A percentile compares a stretch with the other conserved stretches of the same genome.
These are phyloP conservation scores for Cyclotella sp. DNA, from an alignment of 108 stramenopile species.

Conservation along the genomic window DNA sequence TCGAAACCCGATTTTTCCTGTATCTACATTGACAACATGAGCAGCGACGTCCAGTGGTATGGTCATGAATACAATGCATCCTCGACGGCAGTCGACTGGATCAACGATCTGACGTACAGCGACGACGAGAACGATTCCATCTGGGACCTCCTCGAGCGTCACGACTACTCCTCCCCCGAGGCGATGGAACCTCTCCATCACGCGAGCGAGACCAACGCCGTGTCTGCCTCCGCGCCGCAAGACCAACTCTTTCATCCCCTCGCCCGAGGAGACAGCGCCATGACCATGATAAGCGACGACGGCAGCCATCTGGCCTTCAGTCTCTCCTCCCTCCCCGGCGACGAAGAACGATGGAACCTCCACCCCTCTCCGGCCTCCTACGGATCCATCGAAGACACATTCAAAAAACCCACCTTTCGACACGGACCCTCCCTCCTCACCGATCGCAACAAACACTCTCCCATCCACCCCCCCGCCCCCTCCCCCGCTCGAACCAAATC, in stretches of 20 bases:
- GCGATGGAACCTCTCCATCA: background rate
- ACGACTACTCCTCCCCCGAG: slow-evolving; percentile 1
- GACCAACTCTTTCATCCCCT: slow-evolving; percentile 37
- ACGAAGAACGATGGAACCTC: slow-evolving; percentile 16
- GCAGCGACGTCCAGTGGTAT: background rate
- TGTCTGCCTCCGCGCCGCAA: slow-evolving; percentile 4
- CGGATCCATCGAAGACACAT: background rate
- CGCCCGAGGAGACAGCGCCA: slow-evolving; percentile 16
- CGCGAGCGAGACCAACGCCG: background rate
- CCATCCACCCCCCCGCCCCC: too few relatives aligned
- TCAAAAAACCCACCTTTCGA: slow-evolving; percentile 4
- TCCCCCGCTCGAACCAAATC: too few relatives aligned
- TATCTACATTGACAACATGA: background rate
- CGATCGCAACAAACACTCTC: background rate
- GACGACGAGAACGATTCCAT: slow-evolving; percentile 40
- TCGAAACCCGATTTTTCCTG: too few relatives aligned
- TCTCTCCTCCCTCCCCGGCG: slow-evolving; percentile 25
- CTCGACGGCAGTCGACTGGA: slow-evolving; percentile 1
- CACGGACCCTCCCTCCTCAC: background rate
- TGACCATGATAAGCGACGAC: slow-evolving; percentile 23
- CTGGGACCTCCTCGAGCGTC: background rate
- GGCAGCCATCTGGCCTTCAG: slow-evolving; percentile 42
- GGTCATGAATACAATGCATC: background rate
- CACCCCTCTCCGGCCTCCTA: background rate
- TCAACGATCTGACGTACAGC: slow-evolving; percentile 50